Evolutionary conservation across 2,329 filamentous ascomycete genomes (phyloP).

Genomic region (Exophiala sp.): DNA sequence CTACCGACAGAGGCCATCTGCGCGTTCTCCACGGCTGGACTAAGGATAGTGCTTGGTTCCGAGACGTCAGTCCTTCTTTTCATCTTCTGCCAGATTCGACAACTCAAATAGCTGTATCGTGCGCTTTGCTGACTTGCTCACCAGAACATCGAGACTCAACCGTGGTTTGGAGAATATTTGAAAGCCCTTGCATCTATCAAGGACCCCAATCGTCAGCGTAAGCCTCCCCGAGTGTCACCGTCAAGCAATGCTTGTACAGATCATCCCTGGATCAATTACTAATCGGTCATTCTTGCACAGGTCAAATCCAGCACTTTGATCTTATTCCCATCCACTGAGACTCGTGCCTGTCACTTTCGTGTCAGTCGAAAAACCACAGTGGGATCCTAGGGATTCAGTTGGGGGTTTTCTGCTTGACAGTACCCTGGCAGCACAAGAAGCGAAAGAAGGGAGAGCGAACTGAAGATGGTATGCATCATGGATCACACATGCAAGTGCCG

Average conservation of each 20-base stretch:
- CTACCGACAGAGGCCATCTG: slow-evolving; percentile 10
- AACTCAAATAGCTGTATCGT: background rate
- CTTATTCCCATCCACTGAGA: slow-evolving; percentile 16
- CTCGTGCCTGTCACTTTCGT: too few species aligned
- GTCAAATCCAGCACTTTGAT: slow-evolving; percentile 14
- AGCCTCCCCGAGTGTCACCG: background rate
- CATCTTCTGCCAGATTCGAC: background rate
- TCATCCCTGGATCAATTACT: background rate
- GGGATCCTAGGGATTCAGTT: too few species aligned
- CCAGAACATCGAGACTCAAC: slow-evolving; percentile 15
- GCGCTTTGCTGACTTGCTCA: background rate
- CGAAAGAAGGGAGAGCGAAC: too few species aligned
- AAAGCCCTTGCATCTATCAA: slow-evolving; percentile 8
- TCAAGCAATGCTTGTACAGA: background rate
- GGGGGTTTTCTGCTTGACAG: too few species aligned
- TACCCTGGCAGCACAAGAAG: too few species aligned
- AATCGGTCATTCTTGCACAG: background rate
- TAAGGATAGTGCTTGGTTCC: slow-evolving; percentile 13
- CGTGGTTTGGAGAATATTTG: slow-evolving; percentile 16
- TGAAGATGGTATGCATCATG: too few species aligned
- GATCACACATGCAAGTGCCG: too few species aligned
- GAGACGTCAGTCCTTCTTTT: slow-evolving; percentile 6
- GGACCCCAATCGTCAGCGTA: slow-evolving; percentile 13
- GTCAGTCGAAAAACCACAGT: too few species aligned
- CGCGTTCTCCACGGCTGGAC: slow-evolving; percentile 18